Percentiles rank a stretch among this genome's conserved stretches.
These are phyloP conservation scores for Triticum urartu DNA, from an alignment of 176 grass and related monocot genomes.

Conservation along the genomic window DNA sequence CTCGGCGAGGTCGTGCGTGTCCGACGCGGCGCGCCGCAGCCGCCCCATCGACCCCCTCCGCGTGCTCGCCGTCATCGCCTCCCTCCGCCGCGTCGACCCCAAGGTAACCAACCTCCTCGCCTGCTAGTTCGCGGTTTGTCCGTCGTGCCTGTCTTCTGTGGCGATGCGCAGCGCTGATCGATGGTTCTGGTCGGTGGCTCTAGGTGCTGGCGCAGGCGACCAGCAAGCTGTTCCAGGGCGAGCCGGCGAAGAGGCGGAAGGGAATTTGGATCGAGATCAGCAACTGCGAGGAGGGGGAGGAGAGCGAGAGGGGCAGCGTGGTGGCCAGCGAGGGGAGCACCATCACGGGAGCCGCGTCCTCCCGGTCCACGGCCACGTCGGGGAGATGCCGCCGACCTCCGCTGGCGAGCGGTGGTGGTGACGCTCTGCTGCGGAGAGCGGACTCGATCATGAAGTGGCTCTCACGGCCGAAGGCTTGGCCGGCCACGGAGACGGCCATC, in stretches of 20 bases:
- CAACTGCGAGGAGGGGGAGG: conserved; percentile 9
- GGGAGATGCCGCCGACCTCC: conserved; percentile 17
- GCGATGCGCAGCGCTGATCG: background rate
- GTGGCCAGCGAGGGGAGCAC: conserved; percentile 50
- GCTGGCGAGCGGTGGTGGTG: background rate
- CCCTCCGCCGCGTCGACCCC: conserved; percentile 43
- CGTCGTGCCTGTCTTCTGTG: background rate
- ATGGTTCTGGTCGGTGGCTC: conserved; percentile 17
- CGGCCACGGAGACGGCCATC: conserved; percentile 45
- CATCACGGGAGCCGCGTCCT: conserved; percentile 33
- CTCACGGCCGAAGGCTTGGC: conserved; percentile 19
- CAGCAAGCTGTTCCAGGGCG: conserved; percentile 5
- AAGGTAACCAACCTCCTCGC: background rate
- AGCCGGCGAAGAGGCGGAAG: conserved; percentile 38
- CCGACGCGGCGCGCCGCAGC: conserved; percentile 29
- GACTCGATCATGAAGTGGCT: conserved; percentile 39
- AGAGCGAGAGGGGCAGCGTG: conserved; percentile 31
- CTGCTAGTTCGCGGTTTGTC: background rate
- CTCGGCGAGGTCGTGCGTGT: conserved; percentile 52
- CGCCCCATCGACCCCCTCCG: conserved; percentile 40
- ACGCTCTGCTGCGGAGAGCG: background rate
- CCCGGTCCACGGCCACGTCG: conserved; percentile 46
- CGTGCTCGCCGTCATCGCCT: conserved; percentile 44
- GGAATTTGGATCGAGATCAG: conserved; percentile 43
- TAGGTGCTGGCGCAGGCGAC: conserved; percentile 43